Conservation (phyloP, 176 grass and related monocot species). For the Oryza punctata region DNA sequence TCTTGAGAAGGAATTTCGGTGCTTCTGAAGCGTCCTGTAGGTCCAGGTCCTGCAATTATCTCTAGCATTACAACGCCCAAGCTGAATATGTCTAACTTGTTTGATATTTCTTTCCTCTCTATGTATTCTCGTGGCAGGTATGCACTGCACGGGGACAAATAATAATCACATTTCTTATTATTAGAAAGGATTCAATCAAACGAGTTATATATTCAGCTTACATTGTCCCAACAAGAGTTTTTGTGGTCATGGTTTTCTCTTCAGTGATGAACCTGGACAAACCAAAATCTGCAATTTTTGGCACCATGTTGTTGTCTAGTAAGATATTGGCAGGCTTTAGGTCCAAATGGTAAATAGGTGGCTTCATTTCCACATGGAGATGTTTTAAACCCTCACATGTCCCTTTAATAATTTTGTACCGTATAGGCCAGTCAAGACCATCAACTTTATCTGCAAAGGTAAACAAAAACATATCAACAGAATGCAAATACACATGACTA, state of each 20-base stretch:
- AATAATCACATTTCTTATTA: not conserved
- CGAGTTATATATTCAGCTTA: not conserved
- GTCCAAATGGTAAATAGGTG: conserved; percentile 8
- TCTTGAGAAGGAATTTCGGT: not conserved
- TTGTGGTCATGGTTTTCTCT: not conserved
- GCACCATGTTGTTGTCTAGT: not conserved
- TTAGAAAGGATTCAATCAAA: not conserved
- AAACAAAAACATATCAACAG: not conserved
- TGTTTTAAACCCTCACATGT: conserved; percentile 15
- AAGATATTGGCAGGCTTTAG: not conserved
- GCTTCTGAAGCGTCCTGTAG: not conserved
- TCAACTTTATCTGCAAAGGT: not conserved
- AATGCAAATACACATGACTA: not conserved
- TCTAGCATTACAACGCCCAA: not conserved
- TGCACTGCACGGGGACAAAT: not conserved
- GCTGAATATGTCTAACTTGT: not conserved
- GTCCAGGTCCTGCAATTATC: not conserved
- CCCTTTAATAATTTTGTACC: conserved; percentile 13
- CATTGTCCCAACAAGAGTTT: not conserved
- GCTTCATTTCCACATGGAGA: not conserved
- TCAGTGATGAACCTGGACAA: not conserved
- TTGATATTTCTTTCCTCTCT: not conserved
- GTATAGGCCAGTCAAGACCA: conserved; percentile 8
- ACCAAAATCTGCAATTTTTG: not conserved
- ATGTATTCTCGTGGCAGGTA: not conserved